Conservation (phyloP, 192 early-diverging fungal species). For the Gonapodya prolifera region DNA sequence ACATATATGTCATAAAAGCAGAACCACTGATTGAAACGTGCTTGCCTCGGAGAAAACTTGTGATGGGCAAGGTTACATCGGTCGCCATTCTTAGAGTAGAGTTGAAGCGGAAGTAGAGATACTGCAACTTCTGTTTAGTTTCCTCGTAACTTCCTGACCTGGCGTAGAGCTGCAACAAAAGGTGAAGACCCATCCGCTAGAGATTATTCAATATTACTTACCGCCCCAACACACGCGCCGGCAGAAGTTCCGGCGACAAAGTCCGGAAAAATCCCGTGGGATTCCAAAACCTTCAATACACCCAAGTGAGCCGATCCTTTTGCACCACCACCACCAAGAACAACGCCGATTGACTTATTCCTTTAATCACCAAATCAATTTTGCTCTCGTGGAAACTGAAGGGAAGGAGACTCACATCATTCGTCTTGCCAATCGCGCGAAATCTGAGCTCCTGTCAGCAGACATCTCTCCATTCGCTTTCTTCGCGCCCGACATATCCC, state of each 20-base stretch:
- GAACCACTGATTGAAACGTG: background rate
- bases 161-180: background rate
- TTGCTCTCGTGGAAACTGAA: too few relatives aligned
- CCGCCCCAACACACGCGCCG: background rate
- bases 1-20: background rate
- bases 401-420: slow-evolving; percentile 1
- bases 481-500: background rate
- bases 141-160: background rate
- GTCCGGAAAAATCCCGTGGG: background rate
- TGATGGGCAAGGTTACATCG: background rate
- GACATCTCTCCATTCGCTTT: background rate
- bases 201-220: background rate
- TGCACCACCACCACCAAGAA: background rate
- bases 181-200: background rate
- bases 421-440: background rate
- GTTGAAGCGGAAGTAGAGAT: background rate
- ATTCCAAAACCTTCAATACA: background rate
- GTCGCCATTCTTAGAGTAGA: background rate
- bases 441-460: background rate
- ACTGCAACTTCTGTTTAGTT: background rate
- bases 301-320: background rate
- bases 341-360: background rate
- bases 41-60: background rate
- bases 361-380: background rate
- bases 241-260: background rate